Evolutionary conservation across 2,329 filamentous ascomycete genomes (phyloP), one percentile per base, ranked within the genome.

Genomic region (Didymella glomerata): DNA sequence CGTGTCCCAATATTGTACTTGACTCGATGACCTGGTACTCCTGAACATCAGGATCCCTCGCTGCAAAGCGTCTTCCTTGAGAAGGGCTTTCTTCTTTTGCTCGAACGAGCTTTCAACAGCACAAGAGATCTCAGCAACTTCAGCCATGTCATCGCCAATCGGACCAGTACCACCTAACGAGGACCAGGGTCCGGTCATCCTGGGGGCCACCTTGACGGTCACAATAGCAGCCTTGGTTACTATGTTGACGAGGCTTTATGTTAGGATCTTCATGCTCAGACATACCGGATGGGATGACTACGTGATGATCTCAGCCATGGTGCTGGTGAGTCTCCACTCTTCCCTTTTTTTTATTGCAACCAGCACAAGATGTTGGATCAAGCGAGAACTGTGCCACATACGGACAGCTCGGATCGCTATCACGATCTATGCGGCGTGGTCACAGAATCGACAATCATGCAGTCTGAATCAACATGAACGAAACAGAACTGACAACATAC

Each of bases 241-340:
- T 0, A 77, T 82, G 4, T 25, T 74, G 10, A 68, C 78, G 28
- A 77, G 82, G 20, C 61, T 82, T 10, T 83, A 80, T 52, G 84
- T 85, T 27, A 77, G 83, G n/a, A 30, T 79, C 5, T 69, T 70
- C 18, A 78, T 85, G 72, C 80, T 85, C 50, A 79, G 78, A 13
- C 82, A 81, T 48, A 70, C 82, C 22, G 83, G 84, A 3, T 76
- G 78, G 65, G 84, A 86, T 75, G 73, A 85, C 65, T 81, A 78
- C 62, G 67, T 79, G 4, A 83, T 84, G 68, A 49, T 78, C 0
- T 57, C 68, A 2, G 77, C 82, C 1, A 76, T 77, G 70, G 57
- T 79, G 41, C 63, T 79, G 52, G 72, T 74, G 66, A 49, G 70
- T 47, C 1, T 41, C 38, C 38, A 24, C 11, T 16, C 11, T 24